phyloP scores from a whole-genome alignment of 768 basidiomycete species.

The Suillus sp. region DNA sequence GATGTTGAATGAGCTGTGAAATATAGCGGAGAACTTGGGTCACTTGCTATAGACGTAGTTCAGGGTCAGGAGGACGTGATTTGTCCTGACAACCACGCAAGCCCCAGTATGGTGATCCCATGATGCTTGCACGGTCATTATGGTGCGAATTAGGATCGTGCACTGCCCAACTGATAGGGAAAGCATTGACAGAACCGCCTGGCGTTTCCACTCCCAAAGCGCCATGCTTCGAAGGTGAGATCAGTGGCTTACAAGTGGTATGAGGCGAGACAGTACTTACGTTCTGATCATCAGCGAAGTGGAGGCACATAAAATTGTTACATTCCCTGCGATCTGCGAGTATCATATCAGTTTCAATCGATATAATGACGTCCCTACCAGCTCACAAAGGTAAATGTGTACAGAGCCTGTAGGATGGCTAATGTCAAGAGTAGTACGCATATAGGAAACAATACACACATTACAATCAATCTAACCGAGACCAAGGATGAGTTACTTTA shows the following conservation, averaged over 20 bases:
- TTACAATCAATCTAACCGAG: constrained; percentile 54
- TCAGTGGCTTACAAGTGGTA: constrained; percentile 20
- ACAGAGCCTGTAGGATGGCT: constrained; percentile 50
- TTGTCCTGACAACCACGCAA: constrained; percentile 56
- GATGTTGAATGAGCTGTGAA: constrained; percentile 9
- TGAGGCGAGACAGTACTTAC: constrained; percentile 33
- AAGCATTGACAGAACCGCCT: constrained; percentile 52
- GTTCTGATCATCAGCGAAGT: constrained; percentile 73
- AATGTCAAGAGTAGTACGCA: constrained; percentile 6
- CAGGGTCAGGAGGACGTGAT: constrained; percentile 58
- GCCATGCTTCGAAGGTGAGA: constrained; percentile 53
- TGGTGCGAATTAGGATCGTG: constrained; percentile 66
- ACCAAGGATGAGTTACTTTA: constrained; percentile 7
- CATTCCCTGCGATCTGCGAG: constrained; percentile 60
- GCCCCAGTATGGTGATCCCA: constrained; percentile 45
- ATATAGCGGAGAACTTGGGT: not conserved
- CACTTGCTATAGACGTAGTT: constrained; percentile 72
- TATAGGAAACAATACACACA: constrained; percentile 38
- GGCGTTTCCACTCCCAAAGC: constrained; percentile 63
- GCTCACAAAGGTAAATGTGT: constrained; percentile 67
- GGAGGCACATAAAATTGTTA: constrained; percentile 65
- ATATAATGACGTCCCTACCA: not conserved
- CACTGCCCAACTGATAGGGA: constrained; percentile 63
- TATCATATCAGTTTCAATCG: constrained; percentile 10
- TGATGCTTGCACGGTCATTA: constrained; percentile 63